phyloP scores from a whole-genome alignment of 2,329 filamentous ascomycete species.

The Akanthomyces uredinophilus region DNA sequence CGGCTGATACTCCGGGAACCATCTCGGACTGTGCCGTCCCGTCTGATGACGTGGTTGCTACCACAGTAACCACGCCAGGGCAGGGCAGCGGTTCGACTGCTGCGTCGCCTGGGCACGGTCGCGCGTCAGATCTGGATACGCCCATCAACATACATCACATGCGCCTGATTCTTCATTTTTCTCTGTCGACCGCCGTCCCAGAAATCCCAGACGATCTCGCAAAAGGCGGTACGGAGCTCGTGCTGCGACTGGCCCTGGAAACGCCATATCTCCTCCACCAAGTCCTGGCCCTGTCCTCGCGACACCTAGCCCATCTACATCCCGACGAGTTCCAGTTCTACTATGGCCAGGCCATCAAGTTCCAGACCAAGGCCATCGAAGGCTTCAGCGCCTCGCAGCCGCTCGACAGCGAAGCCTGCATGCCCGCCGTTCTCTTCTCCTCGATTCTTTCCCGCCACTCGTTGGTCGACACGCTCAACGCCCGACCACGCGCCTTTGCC shows the following conservation, averaged over 20 bases:
- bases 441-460: slow-evolving; percentile 1
- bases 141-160: not conserved
- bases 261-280: slow-evolving; percentile 9
- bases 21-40: not conserved
- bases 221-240: not conserved
- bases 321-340: not conserved
- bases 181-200: not conserved
- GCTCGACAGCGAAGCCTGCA: not conserved
- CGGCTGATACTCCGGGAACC: not conserved
- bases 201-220: not conserved
- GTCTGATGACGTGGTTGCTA: not conserved
- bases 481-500: not conserved
- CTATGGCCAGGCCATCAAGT: not conserved
- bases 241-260: not conserved
- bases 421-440: slow-evolving; percentile 8
- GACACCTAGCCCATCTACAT: not conserved
- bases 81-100: not conserved
- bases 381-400: not conserved
- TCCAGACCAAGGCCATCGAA: not conserved
- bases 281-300: slow-evolving; percentile 2
- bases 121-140: not conserved
- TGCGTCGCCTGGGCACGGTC: not conserved
- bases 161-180: slow-evolving; percentile 4
- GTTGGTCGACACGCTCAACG: slow-evolving; percentile 3
- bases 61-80: not conserved